phyloP scores from a whole-genome alignment of 1,284 basidiomycete genomes.

The Agroathelia rolfsii region DNA sequence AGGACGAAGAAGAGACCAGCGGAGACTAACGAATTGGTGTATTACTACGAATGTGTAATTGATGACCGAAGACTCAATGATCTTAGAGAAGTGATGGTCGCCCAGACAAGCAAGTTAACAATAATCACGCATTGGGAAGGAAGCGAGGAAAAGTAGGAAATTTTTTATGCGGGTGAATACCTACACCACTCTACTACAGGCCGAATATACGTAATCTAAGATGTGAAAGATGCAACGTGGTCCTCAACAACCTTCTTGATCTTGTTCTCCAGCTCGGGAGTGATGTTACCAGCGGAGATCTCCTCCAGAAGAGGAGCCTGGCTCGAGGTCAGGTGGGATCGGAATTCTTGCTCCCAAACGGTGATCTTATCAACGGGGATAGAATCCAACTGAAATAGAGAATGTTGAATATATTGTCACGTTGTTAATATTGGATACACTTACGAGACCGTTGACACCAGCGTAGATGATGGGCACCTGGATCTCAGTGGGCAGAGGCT shows the following conservation, averaged over 20 bases:
- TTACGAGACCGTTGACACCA: constrained; percentile 93
- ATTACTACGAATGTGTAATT: too few species aligned
- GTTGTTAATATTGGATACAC: constrained; percentile 19
- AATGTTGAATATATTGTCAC: constrained; percentile 7
- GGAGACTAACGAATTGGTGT: too few species aligned
- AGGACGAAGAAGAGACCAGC: constrained; percentile 16
- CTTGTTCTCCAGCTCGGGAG: constrained; percentile 83
- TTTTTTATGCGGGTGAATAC: too few species aligned
- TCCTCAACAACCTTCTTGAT: constrained; percentile 89
- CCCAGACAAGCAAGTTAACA: too few species aligned
- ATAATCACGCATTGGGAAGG: too few species aligned
- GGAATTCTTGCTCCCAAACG: constrained; percentile 89
- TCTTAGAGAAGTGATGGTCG: too few species aligned
- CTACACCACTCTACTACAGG: too few species aligned
- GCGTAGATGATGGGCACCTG: constrained; percentile 99
- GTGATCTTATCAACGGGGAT: constrained; percentile 93
- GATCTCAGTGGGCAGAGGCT: constrained; percentile 84
- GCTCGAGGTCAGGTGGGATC: constrained; percentile 64
- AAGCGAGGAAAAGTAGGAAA: too few species aligned
- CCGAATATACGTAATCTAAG: too few species aligned
- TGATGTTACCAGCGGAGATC: constrained; percentile 77
- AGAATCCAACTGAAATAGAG: constrained; percentile 57
- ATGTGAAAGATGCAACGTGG: constrained; percentile 75
- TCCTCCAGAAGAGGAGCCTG: constrained; percentile 69
- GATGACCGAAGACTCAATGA: too few species aligned